phyloP scores from a whole-genome alignment of 768 basidiomycete species.

The Amanita phalloides region DNA sequence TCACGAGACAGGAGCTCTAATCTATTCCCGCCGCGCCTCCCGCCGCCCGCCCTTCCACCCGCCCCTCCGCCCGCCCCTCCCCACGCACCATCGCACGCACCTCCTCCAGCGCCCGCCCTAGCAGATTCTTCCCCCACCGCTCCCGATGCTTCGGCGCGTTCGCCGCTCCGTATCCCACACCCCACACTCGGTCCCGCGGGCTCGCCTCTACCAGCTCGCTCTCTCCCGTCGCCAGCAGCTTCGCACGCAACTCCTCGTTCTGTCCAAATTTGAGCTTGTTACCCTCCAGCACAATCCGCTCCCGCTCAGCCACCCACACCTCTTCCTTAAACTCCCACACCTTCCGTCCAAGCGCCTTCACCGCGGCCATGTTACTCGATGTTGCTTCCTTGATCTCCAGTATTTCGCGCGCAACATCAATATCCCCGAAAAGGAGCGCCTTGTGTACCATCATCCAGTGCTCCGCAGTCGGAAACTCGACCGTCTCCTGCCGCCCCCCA shows the following conservation, averaged over 20 bases:
- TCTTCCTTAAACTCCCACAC: slow-evolving; percentile 37
- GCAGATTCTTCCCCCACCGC: slow-evolving; percentile 49
- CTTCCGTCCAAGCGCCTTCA: slow-evolving; percentile 45
- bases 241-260: slow-evolving; percentile 27
- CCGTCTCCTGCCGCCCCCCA: slow-evolving; percentile 17
- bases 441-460: slow-evolving; percentile 66
- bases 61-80: neutral
- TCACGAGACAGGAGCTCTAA: neutral
- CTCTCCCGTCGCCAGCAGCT: slow-evolving; percentile 36
- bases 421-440: slow-evolving; percentile 43
- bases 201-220: slow-evolving; percentile 46
- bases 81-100: slow-evolving; percentile 21
- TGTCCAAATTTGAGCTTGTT: slow-evolving; percentile 45
- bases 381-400: slow-evolving; percentile 21
- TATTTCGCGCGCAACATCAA: slow-evolving; percentile 29
- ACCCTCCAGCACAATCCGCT: slow-evolving; percentile 41
- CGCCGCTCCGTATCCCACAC: slow-evolving; percentile 42
- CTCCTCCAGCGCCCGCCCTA: slow-evolving; percentile 37
- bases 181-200: slow-evolving; percentile 54
- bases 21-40: neutral
- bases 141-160: slow-evolving; percentile 29
- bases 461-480: slow-evolving; percentile 38
- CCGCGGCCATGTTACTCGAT: slow-evolving; percentile 24
- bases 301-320: slow-evolving; percentile 34
- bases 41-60: neutral